phyloP scores from a whole-genome alignment of 257 asterid species.

The Eucommia ulmoides region DNA sequence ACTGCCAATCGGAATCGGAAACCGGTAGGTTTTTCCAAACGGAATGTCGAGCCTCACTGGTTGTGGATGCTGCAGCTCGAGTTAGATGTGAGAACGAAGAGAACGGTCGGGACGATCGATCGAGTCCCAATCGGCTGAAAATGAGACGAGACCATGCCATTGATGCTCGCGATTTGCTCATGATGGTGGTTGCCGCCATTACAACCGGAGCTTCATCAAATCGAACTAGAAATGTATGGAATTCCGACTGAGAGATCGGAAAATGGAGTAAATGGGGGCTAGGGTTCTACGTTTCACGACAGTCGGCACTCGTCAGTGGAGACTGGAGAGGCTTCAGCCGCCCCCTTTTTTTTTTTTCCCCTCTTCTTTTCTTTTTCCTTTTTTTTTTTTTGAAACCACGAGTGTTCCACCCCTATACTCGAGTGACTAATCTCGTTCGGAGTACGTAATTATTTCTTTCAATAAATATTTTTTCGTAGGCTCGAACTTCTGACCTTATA shows the following conservation, averaged over 20 bases:
- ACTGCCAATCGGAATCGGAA: conserved; percentile 14
- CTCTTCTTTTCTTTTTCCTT: no score
- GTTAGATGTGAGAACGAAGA: not conserved
- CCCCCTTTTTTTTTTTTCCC: no score
- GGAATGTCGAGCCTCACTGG: no score
- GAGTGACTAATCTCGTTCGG: no score
- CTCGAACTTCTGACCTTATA: no score
- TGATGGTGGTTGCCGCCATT: not conserved
- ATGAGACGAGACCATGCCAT: not conserved
- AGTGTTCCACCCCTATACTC: no score
- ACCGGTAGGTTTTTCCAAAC: not conserved
- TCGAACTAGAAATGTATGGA: not conserved
- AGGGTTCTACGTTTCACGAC: no score
- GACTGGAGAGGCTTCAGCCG: no score
- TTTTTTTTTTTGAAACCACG: no score
- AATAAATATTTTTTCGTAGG: no score
- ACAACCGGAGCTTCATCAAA: not conserved
- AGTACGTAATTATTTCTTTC: no score
- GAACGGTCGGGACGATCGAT: not conserved
- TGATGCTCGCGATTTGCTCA: not conserved
- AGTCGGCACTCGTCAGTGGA: no score
- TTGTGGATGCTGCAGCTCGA: not conserved
- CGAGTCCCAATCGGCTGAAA: not conserved
- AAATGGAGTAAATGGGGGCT: not conserved
- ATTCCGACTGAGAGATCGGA: not conserved